Evolutionary conservation across 768 basidiomycete species (phyloP).

Genomic region (Saitozyma sp.): DNA sequence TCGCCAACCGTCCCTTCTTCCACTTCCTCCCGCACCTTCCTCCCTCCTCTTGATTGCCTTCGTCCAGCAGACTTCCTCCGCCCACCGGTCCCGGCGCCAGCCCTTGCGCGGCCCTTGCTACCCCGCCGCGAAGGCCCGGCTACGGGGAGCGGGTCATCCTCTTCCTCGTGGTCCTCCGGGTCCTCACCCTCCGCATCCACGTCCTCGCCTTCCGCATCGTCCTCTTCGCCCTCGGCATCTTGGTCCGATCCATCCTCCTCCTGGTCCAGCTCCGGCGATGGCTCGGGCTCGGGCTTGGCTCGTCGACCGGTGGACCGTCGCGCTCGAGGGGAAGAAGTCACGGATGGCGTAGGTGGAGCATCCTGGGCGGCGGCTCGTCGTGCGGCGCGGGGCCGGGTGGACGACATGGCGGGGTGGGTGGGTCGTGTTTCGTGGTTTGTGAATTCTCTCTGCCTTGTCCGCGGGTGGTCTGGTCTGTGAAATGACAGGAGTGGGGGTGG

Average conservation of each 20-base stretch:
- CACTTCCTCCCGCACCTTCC: constrained; percentile 1
- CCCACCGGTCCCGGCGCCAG: background rate
- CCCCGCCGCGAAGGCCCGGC: too few species aligned
- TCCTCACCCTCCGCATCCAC: constrained; percentile 14
- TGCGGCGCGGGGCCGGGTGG: too few species aligned
- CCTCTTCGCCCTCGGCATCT: constrained; percentile 4
- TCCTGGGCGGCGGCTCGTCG: too few species aligned
- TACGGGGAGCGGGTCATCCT: background rate
- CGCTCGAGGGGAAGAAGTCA: background rate
- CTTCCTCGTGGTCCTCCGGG: constrained; percentile 2
- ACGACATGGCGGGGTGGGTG: too few species aligned
- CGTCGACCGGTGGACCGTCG: background rate
- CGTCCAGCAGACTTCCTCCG: background rate
- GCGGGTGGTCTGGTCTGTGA: too few species aligned
- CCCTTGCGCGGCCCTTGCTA: too few species aligned
- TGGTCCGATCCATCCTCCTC: too few species aligned
- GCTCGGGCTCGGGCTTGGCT: constrained; percentile 10
- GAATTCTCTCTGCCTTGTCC: too few species aligned
- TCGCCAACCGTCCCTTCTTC: constrained; percentile 1
- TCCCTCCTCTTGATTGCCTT: background rate
- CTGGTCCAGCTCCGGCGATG: too few species aligned
- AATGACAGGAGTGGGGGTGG: too few species aligned
- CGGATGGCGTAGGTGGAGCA: too few species aligned
- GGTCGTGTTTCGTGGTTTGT: too few species aligned
- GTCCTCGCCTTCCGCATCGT: constrained; percentile 12